Evolutionary conservation across 352 stramenopile genomes (phyloP).

Genomic region (Phytophthora niederhauseri): DNA sequence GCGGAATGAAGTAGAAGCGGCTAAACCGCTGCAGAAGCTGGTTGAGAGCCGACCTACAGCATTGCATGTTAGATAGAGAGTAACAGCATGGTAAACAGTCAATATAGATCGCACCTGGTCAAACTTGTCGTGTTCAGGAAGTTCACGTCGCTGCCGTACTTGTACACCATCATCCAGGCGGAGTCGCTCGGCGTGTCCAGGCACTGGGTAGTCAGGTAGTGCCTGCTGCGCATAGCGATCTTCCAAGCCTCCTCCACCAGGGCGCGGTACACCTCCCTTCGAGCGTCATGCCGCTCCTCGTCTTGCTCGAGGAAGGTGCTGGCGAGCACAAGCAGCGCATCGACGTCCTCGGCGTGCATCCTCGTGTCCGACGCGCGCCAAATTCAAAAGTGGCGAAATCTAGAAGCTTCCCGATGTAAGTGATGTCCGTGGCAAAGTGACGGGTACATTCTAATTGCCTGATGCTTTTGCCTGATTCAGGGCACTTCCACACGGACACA

Average conservation of each 20-base stretch:
- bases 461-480: background rate
- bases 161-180: constrained; percentile 9
- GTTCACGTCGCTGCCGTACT: constrained; percentile 6
- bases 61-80: background rate
- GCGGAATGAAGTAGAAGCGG: constrained; percentile 9
- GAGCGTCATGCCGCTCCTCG: background rate
- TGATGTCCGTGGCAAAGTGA: constrained; percentile 9
- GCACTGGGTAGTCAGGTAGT: constrained; percentile 7
- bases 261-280: background rate
- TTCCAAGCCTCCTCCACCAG: background rate
- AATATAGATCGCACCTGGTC: constrained; percentile 4
- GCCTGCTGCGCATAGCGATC: constrained; percentile 6
- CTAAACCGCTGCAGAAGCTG: constrained; percentile 1
- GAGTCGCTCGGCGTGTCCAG: constrained; percentile 6
- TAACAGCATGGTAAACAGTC: constrained; percentile 1
- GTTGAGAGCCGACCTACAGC: background rate
- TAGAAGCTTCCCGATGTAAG: background rate
- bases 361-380: background rate
- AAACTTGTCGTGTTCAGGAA: constrained; percentile 11
- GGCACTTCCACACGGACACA: background rate
- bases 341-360: background rate
- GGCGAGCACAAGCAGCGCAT: background rate
- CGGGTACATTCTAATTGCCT: constrained; percentile 6
- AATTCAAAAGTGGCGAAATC: constrained; percentile 14
- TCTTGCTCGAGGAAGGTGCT: background rate